Conservation (phyloP, 108 stramenopile species). For the Epithemia pelagica region DNA sequence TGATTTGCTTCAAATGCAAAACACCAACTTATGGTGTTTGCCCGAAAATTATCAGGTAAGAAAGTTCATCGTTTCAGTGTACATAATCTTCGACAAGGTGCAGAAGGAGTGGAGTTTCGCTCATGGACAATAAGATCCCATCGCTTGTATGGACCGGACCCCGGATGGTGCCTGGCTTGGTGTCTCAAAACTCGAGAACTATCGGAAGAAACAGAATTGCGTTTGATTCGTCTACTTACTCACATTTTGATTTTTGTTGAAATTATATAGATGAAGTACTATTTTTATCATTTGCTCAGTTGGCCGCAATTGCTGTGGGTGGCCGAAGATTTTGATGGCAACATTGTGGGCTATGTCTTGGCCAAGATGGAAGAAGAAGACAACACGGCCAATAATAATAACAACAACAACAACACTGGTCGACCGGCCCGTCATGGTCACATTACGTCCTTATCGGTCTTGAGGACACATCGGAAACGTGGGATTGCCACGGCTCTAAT, state of each 20-base stretch:
- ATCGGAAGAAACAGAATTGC: no score
- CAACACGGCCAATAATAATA: conserved; percentile 14
- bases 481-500: conserved; percentile 93
- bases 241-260: no score
- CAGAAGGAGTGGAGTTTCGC: no score
- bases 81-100: no score
- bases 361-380: conserved; percentile 98
- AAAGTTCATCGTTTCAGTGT: background rate
- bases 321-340: conserved; percentile 88
- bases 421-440: conserved; percentile 59
- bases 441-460: conserved; percentile 96
- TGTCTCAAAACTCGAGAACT: no score
- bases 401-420: background rate
- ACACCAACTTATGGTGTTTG: conserved; percentile 97
- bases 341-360: conserved; percentile 97
- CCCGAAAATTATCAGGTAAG: conserved; percentile 98
- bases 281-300: conserved; percentile 94
- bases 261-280: conserved; percentile 84
- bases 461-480: conserved; percentile 90
- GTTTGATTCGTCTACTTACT: no score
- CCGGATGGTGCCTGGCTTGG: no score
- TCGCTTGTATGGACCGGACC: no score
- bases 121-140: no score
- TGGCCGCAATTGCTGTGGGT: conserved; percentile 99
- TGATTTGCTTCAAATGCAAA: conserved; percentile 96